Percentiles rank a stretch among this genome's conserved stretches.
Evolutionary conservation across 1,139 yeast genomes (phyloP).

Genomic region (Martiniozyma asiatica): DNA sequence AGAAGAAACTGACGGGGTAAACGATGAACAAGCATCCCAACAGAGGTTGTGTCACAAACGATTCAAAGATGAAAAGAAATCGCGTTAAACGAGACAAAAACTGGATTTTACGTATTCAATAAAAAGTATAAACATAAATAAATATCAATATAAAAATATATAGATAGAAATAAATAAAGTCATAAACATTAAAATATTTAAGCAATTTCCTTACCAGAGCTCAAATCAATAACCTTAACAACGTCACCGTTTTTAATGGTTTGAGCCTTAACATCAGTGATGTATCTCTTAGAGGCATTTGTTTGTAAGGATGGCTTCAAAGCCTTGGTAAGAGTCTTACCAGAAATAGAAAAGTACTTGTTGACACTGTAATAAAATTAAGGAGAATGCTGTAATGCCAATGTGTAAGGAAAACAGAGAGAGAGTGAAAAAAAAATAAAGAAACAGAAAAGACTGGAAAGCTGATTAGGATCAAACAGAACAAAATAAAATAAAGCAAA

Average conservation of each 20-base stretch:
- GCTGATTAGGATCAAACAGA: not conserved
- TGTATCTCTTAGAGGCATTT: slow-evolving; percentile 63
- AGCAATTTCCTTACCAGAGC: slow-evolving; percentile 14
- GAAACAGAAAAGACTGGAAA: not conserved
- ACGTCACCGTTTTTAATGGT: slow-evolving; percentile 58
- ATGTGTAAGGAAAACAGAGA: too few relatives aligned
- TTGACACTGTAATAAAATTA: slow-evolving; percentile 38
- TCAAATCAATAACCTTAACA: slow-evolving; percentile 16
- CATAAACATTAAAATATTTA: slow-evolving; percentile 2
- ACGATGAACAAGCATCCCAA: too few relatives aligned
- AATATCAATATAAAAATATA: slow-evolving; percentile 1
- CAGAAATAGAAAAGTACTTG: slow-evolving; percentile 86
- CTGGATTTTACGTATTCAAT: too few relatives aligned
- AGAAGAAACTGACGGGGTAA: too few relatives aligned
- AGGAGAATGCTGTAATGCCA: not conserved
- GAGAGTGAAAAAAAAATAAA: not conserved
- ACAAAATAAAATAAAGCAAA: too few relatives aligned
- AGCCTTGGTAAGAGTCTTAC: slow-evolving; percentile 78
- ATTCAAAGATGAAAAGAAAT: too few relatives aligned
- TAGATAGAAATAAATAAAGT: slow-evolving; percentile 5
- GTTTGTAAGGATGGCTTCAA: slow-evolving; percentile 80
- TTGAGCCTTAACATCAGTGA: slow-evolving; percentile 65
- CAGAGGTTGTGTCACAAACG: too few relatives aligned
- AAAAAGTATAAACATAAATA: too few relatives aligned
- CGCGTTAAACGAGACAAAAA: too few relatives aligned